Evolutionary conservation across 331 rosid species (phyloP).

Genomic region (Rosa hybrid): DNA sequence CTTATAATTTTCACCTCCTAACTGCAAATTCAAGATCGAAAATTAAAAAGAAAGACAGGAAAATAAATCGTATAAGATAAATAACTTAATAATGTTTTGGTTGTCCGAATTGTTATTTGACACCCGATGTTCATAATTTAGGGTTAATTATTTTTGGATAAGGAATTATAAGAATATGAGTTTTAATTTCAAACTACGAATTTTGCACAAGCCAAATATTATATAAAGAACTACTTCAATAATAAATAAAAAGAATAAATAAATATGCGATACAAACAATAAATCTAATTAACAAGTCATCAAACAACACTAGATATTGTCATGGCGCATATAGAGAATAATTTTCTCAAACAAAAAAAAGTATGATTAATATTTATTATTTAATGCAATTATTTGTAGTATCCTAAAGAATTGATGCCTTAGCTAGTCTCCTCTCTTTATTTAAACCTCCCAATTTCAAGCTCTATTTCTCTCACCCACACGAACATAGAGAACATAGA

Average conservation of each 20-base stretch:
- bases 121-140: no score
- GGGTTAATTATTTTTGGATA: no score
- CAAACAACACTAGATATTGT: background rate
- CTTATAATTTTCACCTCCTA: background rate
- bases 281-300: no score
- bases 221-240: no score
- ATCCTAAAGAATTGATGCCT: slow-evolving; percentile 3
- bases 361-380: background rate
- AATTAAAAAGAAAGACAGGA: background rate
- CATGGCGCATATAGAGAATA: background rate
- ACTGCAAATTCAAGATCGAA: background rate
- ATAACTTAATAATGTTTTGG: no score
- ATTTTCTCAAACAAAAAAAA: background rate
- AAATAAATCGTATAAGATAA: no score
- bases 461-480: background rate
- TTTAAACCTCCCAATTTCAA: slow-evolving; percentile 13
- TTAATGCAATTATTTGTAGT: background rate
- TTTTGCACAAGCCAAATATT: no score
- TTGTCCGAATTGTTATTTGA: no score
- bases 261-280: background rate
- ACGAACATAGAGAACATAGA: slow-evolving; percentile 6
- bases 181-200: no score
- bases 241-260: no score
- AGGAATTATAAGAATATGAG: no score
- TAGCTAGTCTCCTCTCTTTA: background rate